Base-by-base conservation (phyloP, 2,329 filamentous ascomycete genomes). In the Pestalotiopsis fici region DNA sequence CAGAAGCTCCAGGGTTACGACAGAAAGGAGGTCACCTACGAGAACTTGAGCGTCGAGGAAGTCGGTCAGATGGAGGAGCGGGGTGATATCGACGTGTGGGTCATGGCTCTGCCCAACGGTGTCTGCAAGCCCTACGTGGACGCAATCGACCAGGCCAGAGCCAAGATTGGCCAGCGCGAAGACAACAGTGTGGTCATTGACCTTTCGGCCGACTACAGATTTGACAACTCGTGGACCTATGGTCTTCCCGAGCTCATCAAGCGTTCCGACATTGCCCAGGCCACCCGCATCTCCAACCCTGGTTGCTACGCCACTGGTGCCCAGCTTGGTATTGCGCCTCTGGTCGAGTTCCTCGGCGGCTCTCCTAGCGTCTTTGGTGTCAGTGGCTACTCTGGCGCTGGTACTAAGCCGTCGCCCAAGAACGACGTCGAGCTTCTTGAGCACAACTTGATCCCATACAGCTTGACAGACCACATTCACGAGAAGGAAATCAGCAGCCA, bases 281-380 rank as follows among this genome's bases (percentile, higher is more conserved):
- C 95, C 5, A 94, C 87, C 18, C 90, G 93, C 66, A 98, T 99
- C 77, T 87, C 92, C 70, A 97, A 97, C 82, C 96, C 96, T 4
- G 96, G 96, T 63, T 98, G 96, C 82, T 98, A 97, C 77, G 94
- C 96, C 3, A 98, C 96, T 3, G 96, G 92, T 23, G 93, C 95
- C 12, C 95, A 98, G 82, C 86, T 98, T 56, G 94, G 92, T 66
- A 94, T 98, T 73, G 88, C 94, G 13, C 95, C 95, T 54, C 83
- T 98, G 9, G 85, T 97, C 0, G 89, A 90, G 61, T 76, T 93
- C 79, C 86, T 98, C 12, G 92, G 90, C 37, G 94, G 91, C 25
- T 86, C 91, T 75, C 94, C 95, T 7, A 93, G 90, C 23, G 86
- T 96, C 63, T 98, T 98, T 75, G 95, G 95, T 79, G 92, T 98